Evolutionary conservation across 164 flowering plant genomes (phyloP).

Genomic region (Macadamia tetraphylla): DNA sequence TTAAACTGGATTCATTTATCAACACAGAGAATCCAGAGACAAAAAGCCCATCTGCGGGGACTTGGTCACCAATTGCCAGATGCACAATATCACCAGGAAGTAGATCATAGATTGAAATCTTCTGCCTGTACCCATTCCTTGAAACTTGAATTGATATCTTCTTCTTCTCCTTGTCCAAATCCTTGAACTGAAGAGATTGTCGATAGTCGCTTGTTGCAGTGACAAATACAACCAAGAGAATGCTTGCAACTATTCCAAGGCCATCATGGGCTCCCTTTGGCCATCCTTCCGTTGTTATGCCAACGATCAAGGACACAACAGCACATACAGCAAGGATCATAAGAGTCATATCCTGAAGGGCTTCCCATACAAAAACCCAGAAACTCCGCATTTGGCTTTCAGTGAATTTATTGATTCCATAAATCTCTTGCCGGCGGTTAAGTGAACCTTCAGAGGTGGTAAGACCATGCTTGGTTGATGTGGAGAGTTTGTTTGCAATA

Average conservation of each 20-base stretch:
- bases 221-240: conserved; percentile 86
- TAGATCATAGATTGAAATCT: conserved; percentile 79
- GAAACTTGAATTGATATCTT: conserved; percentile 81
- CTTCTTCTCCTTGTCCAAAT: conserved; percentile 92
- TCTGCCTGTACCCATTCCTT: conserved; percentile 73
- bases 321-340: conserved; percentile 91
- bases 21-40: conserved; percentile 73
- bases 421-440: conserved; percentile 48
- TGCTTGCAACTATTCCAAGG: conserved; percentile 90
- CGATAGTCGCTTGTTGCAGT: conserved; percentile 92
- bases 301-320: conserved; percentile 73
- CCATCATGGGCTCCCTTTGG: conserved; percentile 98
- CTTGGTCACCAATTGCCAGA: conserved; percentile 87
- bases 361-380: conserved; percentile 95
- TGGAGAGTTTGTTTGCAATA: conserved; percentile 60
- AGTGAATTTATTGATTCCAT: conserved; percentile 76
- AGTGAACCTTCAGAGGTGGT: conserved; percentile 40
- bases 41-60: conserved; percentile 95
- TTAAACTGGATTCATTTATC: conserved; percentile 89
- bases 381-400: conserved; percentile 62
- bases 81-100: conserved; percentile 94
- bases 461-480: conserved; percentile 55
- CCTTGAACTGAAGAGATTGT: conserved; percentile 92
- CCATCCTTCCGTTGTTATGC: conserved; percentile 88
- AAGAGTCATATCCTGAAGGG: conserved; percentile 91